Conservation (phyloP, 495 filamentous ascomycete genomes). For the Trichoderma erinaceum region DNA sequence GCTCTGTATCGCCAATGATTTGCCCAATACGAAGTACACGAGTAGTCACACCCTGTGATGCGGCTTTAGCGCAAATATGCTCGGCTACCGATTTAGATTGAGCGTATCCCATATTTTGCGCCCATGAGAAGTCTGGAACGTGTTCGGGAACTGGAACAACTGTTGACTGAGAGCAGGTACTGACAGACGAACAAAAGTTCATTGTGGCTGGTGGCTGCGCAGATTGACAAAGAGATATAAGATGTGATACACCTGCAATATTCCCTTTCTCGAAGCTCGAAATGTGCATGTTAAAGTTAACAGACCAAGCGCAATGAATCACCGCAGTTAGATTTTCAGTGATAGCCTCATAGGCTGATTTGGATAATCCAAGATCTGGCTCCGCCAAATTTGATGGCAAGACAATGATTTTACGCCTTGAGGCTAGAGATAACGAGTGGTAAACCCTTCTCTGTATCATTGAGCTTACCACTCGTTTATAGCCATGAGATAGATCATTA, state of each 20-base stretch:
- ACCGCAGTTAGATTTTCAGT: slow-evolving; percentile 37
- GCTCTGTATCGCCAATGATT: slow-evolving; percentile 45
- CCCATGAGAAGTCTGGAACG: slow-evolving; percentile 26
- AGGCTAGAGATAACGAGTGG: slow-evolving; percentile 18
- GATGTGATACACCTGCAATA: slow-evolving; percentile 37
- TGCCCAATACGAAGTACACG: slow-evolving; percentile 53
- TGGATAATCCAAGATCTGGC: slow-evolving; percentile 35
- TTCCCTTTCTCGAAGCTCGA: slow-evolving; percentile 44
- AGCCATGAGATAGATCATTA: slow-evolving; percentile 18
- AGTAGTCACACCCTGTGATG: slow-evolving; percentile 28
- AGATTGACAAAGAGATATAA: not conserved
- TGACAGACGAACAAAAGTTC: slow-evolving; percentile 32
- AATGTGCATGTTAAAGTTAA: slow-evolving; percentile 56
- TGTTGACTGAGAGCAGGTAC: slow-evolving; percentile 21
- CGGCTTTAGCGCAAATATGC: slow-evolving; percentile 33
- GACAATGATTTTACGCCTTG: slow-evolving; percentile 33
- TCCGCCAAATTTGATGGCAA: slow-evolving; percentile 33
- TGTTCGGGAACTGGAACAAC: slow-evolving; percentile 7
- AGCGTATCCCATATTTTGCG: slow-evolving; percentile 53
- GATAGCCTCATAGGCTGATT: slow-evolving; percentile 29
- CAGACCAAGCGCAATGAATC: slow-evolving; percentile 61
- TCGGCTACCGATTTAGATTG: slow-evolving; percentile 59
- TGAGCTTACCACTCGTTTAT: slow-evolving; percentile 17
- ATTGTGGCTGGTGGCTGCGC: slow-evolving; percentile 21
- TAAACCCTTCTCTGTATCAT: slow-evolving; percentile 6